Evolutionary conservation across 2,329 filamentous ascomycete species (phyloP).

Genomic region (Claviceps sp.): DNA sequence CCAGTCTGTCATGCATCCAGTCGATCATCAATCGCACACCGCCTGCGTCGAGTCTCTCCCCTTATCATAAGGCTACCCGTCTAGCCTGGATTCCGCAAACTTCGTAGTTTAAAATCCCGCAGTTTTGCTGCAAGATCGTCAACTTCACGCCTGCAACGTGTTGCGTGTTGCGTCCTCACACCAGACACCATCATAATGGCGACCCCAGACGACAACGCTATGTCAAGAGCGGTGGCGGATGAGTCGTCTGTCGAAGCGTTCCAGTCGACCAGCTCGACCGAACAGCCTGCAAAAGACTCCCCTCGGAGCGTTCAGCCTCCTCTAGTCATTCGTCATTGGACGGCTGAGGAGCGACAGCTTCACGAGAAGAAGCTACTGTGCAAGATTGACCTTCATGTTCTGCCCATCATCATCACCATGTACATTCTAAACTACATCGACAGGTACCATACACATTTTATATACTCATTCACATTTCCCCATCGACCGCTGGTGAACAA

Average conservation of each 20-base stretch:
- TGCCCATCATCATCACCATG: conserved; percentile 42
- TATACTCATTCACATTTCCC: neutral
- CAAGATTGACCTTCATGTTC: conserved; percentile 25
- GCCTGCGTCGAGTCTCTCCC: too few relatives aligned
- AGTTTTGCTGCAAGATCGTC: too few relatives aligned
- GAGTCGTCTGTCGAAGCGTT: neutral
- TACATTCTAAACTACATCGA: conserved; percentile 48
- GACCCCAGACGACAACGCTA: neutral
- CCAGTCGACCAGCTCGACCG: neutral
- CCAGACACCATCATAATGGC: too few relatives aligned
- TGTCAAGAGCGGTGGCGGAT: neutral
- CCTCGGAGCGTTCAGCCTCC: neutral
- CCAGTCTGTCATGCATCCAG: too few relatives aligned
- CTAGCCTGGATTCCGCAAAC: too few relatives aligned
- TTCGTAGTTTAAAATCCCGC: too few relatives aligned
- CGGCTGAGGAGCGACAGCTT: conserved; percentile 1
- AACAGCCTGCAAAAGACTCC: neutral
- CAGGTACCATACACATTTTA: conserved; percentile 1
- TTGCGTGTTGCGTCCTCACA: too few relatives aligned
- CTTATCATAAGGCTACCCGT: too few relatives aligned
- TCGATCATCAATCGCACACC: too few relatives aligned
- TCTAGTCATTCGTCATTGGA: neutral
- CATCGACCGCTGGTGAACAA: neutral
- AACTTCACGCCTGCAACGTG: too few relatives aligned
- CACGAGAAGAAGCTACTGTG: conserved; percentile 19